Evolutionary conservation across 208 protist genomes (phyloP).

Genomic region (Leishmania guyanensis): DNA sequence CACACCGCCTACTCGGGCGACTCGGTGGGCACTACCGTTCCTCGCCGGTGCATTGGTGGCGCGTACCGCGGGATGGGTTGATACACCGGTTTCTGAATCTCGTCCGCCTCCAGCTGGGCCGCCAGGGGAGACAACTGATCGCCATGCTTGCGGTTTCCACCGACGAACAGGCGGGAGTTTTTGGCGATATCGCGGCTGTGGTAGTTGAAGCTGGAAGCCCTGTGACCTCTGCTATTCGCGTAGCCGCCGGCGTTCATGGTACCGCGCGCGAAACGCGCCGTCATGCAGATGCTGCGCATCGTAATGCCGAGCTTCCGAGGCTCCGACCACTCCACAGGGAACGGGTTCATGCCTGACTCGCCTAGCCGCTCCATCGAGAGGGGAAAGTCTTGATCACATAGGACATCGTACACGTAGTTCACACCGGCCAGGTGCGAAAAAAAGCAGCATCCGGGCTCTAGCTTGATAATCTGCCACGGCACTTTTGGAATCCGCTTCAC

Average conservation of each 20-base stretch:
- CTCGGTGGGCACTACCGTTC: conserved; percentile 20
- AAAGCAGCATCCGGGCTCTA: conserved; percentile 75
- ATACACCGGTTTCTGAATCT: conserved; percentile 66
- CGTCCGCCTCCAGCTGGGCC: conserved; percentile 71
- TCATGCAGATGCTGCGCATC: conserved; percentile 84
- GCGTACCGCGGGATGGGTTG: conserved; percentile 80
- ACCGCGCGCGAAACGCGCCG: conserved; percentile 73
- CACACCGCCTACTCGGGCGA: not conserved
- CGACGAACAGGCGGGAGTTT: conserved; percentile 68
- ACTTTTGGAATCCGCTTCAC: conserved; percentile 54
- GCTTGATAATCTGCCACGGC: conserved; percentile 68
- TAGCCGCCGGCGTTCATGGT: conserved; percentile 82
- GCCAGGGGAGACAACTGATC: conserved; percentile 60
- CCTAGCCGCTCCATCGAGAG: conserved; percentile 79
- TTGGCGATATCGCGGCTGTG: conserved; percentile 57
- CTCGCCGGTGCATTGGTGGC: conserved; percentile 71
- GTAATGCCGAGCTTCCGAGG: conserved; percentile 82
- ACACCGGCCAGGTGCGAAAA: conserved; percentile 78
- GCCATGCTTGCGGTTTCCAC: conserved; percentile 62
- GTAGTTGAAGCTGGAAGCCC: conserved; percentile 59
- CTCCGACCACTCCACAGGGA: conserved; percentile 89
- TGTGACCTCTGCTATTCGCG: conserved; percentile 58
- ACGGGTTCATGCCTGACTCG: conserved; percentile 85
- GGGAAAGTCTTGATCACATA: conserved; percentile 90
- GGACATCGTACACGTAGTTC: conserved; percentile 81